A percentile compares a stretch with the other conserved stretches of the same genome.
Conservation (phyloP, 2,329 filamentous ascomycete species). For the Pestalotiopsis sp. region DNA sequence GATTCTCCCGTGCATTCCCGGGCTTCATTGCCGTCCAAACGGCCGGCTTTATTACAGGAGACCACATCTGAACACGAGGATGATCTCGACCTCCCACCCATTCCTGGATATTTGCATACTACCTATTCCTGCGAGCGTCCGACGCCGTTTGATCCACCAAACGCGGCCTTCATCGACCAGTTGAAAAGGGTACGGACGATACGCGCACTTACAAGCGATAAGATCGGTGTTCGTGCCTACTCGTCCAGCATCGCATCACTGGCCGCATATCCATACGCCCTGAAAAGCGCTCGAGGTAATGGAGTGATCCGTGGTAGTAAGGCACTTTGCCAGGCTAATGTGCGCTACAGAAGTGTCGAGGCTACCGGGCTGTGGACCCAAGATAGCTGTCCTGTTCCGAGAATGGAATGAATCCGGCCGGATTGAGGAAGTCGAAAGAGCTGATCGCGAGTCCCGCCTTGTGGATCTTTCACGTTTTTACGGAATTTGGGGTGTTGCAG, state of each 20-base stretch:
- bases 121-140: constrained; percentile 81
- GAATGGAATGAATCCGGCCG: constrained; percentile 68
- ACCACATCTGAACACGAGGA: constrained; percentile 81
- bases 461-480: constrained; percentile 71
- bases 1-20: constrained; percentile 20
- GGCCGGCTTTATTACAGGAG: constrained; percentile 56
- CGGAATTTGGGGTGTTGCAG: constrained; percentile 90
- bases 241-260: constrained; percentile 83
- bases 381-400: constrained; percentile 76
- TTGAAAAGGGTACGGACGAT: constrained; percentile 75
- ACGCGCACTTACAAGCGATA: constrained; percentile 72
- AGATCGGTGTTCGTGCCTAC: constrained; percentile 83
- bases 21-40: constrained; percentile 35
- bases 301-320: constrained; percentile 29
- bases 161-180: constrained; percentile 73
- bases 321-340: neutral
- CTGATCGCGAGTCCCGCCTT: constrained; percentile 66
- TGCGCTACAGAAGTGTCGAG: constrained; percentile 45
- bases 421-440: constrained; percentile 65
- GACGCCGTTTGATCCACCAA: constrained; percentile 71
- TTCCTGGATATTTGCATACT: constrained; percentile 68
- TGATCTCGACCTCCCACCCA: constrained; percentile 55
- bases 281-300: constrained; percentile 46
- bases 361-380: constrained; percentile 80
- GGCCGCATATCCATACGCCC: constrained; percentile 71